Percentiles rank a stretch among this genome's conserved stretches.
These are phyloP conservation scores for Boletus tylopilopsis DNA, from an alignment of 768 basidiomycete species.

Conservation along the genomic window DNA sequence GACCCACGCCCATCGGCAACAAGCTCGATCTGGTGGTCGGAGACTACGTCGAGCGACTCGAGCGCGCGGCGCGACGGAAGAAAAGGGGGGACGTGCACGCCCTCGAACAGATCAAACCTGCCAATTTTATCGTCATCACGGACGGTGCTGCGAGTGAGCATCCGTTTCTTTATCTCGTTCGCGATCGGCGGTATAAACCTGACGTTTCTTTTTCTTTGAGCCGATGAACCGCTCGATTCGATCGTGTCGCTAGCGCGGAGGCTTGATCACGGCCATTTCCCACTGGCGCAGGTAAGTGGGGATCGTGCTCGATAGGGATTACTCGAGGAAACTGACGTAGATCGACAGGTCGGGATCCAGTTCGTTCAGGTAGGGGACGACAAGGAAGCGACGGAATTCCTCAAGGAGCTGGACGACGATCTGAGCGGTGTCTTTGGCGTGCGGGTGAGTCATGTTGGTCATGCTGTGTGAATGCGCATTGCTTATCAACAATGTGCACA, in stretches of 20 bases:
- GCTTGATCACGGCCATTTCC: constrained; percentile 50
- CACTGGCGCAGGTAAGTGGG: constrained; percentile 47
- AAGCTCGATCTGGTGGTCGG: constrained; percentile 38
- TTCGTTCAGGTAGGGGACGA: constrained; percentile 68
- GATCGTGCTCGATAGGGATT: too few species aligned
- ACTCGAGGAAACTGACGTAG: too few species aligned
- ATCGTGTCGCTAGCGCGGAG: constrained; percentile 46
- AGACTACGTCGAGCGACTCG: constrained; percentile 35
- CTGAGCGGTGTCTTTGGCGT: constrained; percentile 40
- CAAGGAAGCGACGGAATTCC: constrained; percentile 38
- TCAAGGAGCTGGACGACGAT: constrained; percentile 56
- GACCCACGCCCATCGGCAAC: constrained; percentile 44
- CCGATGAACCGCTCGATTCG: constrained; percentile 48
- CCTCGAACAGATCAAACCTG: constrained; percentile 43
- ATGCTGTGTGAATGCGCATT: too few species aligned
- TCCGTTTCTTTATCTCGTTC: neutral
- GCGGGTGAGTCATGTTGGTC: constrained; percentile 35
- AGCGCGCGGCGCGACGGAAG: constrained; percentile 27
- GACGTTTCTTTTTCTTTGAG: too few species aligned
- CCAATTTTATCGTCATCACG: constrained; percentile 59
- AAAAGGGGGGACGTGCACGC: constrained; percentile 20
- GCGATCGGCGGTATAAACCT: neutral
- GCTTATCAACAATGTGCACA: too few species aligned
- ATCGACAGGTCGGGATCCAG: constrained; percentile 58
- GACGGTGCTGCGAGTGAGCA: constrained; percentile 58